Base-by-base conservation (phyloP, 768 basidiomycete species). In the Clathrus columnatus region DNA sequence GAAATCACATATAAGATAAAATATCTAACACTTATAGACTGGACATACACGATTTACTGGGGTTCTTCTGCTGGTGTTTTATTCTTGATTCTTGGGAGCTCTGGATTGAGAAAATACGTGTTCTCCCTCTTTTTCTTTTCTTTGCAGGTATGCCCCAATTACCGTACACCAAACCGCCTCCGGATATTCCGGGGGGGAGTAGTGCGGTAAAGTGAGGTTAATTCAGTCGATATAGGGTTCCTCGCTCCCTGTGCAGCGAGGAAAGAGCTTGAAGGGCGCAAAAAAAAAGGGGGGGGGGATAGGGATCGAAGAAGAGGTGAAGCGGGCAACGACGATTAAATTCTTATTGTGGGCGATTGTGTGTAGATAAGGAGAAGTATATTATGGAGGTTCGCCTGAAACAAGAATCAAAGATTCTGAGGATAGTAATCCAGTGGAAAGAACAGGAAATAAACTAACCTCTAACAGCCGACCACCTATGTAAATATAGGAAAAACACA, bases 381-480 rank as follows among this genome's bases (percentile, higher is more conserved):
- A 79, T 84, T 75, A 87, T 72, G 87, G 85, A 72, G 87, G 87
- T 82, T 88, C 84, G 65, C 86, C 86, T 89, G 60, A 10, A 29
- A 69, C 60, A 49, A 50, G 20, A n/a, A n/a, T n/a, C 42, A 60
- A 58, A 48, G 29, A 36, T 45, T 50, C n/a, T 18, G 41, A 44
- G 58, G n/a, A 41, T 18, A 27, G 18, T 27, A 30, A 24, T 47
- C 6, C 36, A 49, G 18, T 36, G 36, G 30, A 4, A 26, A 53
- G 29, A 51, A 20, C 23, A 11, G 41, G 43, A 57, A 57, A 58
- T 61, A 53, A 53, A 71, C 79, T 54, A 52, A 85, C 87, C 86
- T 78, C 85, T 75, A 66, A 88, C 79, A 58, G 82, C 83, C 68
- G 82, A 81, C 85, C 84, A 86, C 85, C 87, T n/a, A n/a, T n/a